These are phyloP conservation scores for Eruca vesicaria DNA, from an alignment of 441 rosid species.

Conservation along the genomic window DNA sequence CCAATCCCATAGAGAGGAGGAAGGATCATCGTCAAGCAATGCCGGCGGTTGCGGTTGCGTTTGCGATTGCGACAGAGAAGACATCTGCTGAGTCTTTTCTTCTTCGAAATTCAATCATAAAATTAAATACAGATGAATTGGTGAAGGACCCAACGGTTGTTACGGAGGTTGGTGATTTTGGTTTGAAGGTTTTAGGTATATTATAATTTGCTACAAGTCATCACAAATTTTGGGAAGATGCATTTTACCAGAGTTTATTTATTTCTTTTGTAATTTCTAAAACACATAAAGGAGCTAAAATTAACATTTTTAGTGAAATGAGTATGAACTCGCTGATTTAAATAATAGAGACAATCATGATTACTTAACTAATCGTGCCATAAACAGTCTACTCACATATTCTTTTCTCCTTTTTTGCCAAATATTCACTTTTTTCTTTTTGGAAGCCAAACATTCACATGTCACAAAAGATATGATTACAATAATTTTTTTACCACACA, in stretches of 20 bases:
- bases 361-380: no score
- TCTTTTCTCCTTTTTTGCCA: no score
- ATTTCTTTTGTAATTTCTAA: not conserved
- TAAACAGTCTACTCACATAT: no score
- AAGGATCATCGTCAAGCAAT: slow-evolving; percentile 40
- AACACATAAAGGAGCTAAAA: not conserved
- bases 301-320: not conserved
- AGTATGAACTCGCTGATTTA: slow-evolving; percentile 1
- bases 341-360: no score
- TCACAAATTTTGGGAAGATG: not conserved
- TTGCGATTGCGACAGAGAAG: slow-evolving; percentile 32
- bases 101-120: not conserved
- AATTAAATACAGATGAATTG: slow-evolving; percentile 6
- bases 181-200: slow-evolving; percentile 28
- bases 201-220: not conserved
- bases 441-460: no score
- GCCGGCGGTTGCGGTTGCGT: slow-evolving; percentile 34
- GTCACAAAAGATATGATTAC: no score
- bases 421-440: no score
- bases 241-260: not conserved
- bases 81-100: slow-evolving; percentile 13
- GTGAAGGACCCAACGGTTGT: slow-evolving; percentile 23
- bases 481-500: no score
- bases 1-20: slow-evolving; percentile 77
- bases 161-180: slow-evolving; percentile 31